phyloP scores from a whole-genome alignment of 768 basidiomycete species.

The Hericium rajendrae region DNA sequence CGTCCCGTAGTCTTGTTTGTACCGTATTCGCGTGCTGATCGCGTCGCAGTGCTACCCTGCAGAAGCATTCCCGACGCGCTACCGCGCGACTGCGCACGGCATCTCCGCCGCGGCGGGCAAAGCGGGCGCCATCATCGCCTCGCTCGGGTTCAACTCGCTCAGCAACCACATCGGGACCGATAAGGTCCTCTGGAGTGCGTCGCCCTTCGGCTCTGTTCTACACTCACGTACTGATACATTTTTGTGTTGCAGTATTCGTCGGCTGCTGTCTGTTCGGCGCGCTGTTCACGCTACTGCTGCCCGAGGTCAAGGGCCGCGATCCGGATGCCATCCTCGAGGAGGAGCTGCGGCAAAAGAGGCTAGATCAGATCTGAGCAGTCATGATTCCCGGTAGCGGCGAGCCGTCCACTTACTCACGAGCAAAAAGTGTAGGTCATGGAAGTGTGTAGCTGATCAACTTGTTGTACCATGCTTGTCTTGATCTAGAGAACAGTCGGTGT shows the following conservation, averaged over 20 bases:
- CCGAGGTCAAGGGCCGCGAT: constrained; percentile 42
- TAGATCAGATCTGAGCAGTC: no score
- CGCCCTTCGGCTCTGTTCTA: background rate
- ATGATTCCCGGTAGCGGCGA: no score
- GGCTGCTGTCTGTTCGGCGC: constrained; percentile 47
- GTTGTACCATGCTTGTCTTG: no score
- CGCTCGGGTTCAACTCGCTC: constrained; percentile 62
- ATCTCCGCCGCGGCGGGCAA: constrained; percentile 68
- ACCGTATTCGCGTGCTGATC: background rate
- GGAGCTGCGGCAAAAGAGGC: constrained; percentile 20
- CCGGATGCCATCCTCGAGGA: constrained; percentile 35
- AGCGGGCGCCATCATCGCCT: constrained; percentile 66
- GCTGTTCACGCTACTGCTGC: constrained; percentile 36
- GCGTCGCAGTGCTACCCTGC: constrained; percentile 52
- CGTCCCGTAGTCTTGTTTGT: constrained; percentile 10
- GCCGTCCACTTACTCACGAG: no score
- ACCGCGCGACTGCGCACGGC: constrained; percentile 66
- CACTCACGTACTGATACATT: background rate
- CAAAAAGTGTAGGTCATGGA: no score
- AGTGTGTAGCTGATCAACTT: no score
- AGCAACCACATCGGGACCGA: constrained; percentile 54
- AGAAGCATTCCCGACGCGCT: constrained; percentile 74
- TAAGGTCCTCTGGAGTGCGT: constrained; percentile 62
- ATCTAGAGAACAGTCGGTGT: no score
- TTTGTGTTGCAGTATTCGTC: constrained; percentile 41